phyloP scores from a whole-genome alignment of 306 rosid genomes.

The Cotoneaster glaucophyllus region DNA sequence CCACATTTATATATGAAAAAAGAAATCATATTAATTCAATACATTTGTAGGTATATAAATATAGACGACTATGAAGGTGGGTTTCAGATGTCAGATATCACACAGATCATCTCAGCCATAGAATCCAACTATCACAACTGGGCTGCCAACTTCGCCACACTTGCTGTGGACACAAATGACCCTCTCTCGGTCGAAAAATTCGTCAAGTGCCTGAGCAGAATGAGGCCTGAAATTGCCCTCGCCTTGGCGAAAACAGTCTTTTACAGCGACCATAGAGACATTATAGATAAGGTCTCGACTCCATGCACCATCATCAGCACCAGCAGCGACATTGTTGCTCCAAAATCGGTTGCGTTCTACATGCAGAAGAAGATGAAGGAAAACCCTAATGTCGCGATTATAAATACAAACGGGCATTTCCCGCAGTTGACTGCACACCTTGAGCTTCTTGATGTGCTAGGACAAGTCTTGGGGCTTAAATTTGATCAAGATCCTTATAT shows the following conservation, averaged over 20 bases:
- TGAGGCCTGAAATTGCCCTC: constrained; percentile 49
- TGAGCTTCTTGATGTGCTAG: constrained; percentile 56
- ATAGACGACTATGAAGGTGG: constrained; percentile 78
- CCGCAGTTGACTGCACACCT: constrained; percentile 75
- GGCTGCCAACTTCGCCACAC: constrained; percentile 39
- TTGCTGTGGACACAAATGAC: constrained; percentile 49
- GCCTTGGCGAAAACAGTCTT: constrained; percentile 65
- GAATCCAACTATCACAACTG: constrained; percentile 57
- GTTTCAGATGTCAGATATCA: constrained; percentile 45
- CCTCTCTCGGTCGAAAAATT: constrained; percentile 45
- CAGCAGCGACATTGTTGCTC: constrained; percentile 47
- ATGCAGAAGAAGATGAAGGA: constrained; percentile 69
- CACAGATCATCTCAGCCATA: constrained; percentile 37
- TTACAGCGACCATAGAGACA: constrained; percentile 49
- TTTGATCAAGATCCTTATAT: constrained; percentile 9
- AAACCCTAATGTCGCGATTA: constrained; percentile 42
- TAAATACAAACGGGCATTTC: constrained; percentile 55
- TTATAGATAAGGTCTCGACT: constrained; percentile 56
- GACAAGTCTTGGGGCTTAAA: constrained; percentile 34
- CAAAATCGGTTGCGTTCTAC: constrained; percentile 49
- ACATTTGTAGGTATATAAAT: constrained; percentile 46
- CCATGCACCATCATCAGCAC: constrained; percentile 75
- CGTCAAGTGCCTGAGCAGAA: constrained; percentile 36
- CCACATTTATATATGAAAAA: neutral
- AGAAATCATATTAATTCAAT: neutral